A percentile compares a stretch with the other conserved stretches of the same genome.
These are phyloP conservation scores for Globisporangium echinulatum DNA, from an alignment of 352 stramenopile genomes.

Conservation along the genomic window DNA sequence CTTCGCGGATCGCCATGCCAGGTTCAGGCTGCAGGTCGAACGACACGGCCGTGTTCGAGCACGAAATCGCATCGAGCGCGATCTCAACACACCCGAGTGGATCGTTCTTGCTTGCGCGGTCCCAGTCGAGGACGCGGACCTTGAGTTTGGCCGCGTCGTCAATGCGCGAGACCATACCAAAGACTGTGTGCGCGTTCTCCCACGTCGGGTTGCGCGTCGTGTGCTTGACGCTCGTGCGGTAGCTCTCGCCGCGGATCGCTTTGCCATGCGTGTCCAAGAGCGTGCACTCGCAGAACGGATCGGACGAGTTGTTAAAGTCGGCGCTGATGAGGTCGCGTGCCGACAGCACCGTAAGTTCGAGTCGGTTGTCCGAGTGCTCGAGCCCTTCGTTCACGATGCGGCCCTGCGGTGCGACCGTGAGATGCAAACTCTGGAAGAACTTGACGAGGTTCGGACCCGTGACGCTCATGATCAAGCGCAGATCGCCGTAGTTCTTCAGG, in stretches of 20 bases:
- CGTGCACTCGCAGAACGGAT: conserved; percentile 57
- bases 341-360: conserved; percentile 54
- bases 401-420: conserved; percentile 26
- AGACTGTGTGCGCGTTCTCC: conserved; percentile 57
- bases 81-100: conserved; percentile 42
- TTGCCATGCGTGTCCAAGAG: conserved; percentile 48
- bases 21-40: conserved; percentile 37
- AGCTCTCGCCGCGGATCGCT: conserved; percentile 41
- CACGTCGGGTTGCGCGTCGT: conserved; percentile 51
- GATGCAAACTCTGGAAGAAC: conserved; percentile 47
- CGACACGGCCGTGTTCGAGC: conserved; percentile 41
- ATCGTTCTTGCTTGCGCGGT: conserved; percentile 48
- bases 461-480: conserved; percentile 61
- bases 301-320: conserved; percentile 55
- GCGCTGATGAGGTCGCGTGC: conserved; percentile 45
- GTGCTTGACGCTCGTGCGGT: conserved; percentile 45
- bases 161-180: conserved; percentile 52
- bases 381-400: conserved; percentile 35
- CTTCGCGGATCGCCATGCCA: conserved; percentile 34
- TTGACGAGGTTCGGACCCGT: conserved; percentile 53
- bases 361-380: conserved; percentile 63
- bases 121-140: conserved; percentile 46
- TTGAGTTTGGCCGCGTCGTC: conserved; percentile 47
- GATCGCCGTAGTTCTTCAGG: conserved; percentile 42
- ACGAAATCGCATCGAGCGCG: conserved; percentile 42